A percentile compares a stretch with the other conserved stretches of the same genome.
Evolutionary conservation across 106 monocot genomes (phyloP).

Genomic region (Iris macrosiphon): DNA sequence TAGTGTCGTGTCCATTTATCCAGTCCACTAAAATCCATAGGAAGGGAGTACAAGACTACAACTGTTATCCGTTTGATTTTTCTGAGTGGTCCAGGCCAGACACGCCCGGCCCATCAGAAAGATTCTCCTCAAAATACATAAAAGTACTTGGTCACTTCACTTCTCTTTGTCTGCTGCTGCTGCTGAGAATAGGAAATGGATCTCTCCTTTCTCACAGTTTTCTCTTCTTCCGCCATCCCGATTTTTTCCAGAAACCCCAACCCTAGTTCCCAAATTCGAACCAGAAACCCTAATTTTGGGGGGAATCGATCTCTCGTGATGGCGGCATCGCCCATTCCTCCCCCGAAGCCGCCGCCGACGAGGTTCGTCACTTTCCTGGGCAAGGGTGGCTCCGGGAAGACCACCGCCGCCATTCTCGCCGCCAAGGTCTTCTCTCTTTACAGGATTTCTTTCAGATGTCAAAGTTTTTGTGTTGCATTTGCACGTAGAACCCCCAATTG

Average conservation of each 20-base stretch:
- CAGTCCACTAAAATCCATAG: too few relatives aligned
- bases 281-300: conserved; percentile 2
- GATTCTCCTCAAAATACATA: too few relatives aligned
- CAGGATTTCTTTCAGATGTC: neutral
- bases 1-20: too few relatives aligned
- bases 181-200: conserved; percentile 1
- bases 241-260: conserved; percentile 18
- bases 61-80: too few relatives aligned
- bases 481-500: too few relatives aligned
- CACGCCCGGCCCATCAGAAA: too few relatives aligned
- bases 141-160: too few relatives aligned
- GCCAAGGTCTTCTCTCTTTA: conserved; percentile 40
- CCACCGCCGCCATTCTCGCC: conserved; percentile 71
- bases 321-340: conserved; percentile 17
- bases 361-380: conserved; percentile 90
- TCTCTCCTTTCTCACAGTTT: neutral
- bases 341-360: conserved; percentile 26
- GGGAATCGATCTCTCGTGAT: conserved; percentile 10
- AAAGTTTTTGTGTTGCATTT: too few relatives aligned
- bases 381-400: conserved; percentile 93
- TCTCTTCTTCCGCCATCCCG: conserved; percentile 1
- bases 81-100: too few relatives aligned
- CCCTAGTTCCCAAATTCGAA: conserved; percentile 5
- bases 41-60: too few relatives aligned
- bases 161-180: too few relatives aligned